A percentile compares a stretch with the other conserved stretches of the same genome.
Evolutionary conservation across 345 rosid genomes (phyloP).

Genomic region (Geranium rotundifolium): DNA sequence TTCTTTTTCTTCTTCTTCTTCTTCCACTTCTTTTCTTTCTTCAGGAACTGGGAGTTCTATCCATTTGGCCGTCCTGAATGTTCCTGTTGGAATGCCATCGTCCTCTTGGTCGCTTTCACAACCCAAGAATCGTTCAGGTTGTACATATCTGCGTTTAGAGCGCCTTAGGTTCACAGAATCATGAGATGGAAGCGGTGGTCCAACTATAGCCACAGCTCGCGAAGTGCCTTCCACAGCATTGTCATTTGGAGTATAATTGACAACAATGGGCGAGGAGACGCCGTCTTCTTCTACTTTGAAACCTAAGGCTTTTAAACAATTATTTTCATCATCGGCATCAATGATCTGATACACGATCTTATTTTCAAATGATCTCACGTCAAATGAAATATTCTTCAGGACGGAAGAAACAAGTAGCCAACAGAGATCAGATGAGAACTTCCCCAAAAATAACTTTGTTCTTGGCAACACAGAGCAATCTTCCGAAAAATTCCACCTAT

Average conservation of each 20-base stretch:
- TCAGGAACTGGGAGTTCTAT: slow-evolving; percentile 16
- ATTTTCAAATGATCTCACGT: slow-evolving; percentile 40
- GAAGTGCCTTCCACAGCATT: slow-evolving; percentile 13
- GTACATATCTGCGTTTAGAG: slow-evolving; percentile 53
- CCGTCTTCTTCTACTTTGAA: slow-evolving; percentile 45
- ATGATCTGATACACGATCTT: slow-evolving; percentile 58
- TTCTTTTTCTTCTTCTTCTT: slow-evolving; percentile 34
- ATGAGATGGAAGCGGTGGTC: slow-evolving; percentile 13
- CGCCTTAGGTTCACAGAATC: slow-evolving; percentile 48
- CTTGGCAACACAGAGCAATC: slow-evolving; percentile 38
- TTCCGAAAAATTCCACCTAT: slow-evolving; percentile 61
- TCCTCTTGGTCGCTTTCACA: slow-evolving; percentile 27
- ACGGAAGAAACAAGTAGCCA: slow-evolving; percentile 64
- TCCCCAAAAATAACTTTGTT: slow-evolving; percentile 52
- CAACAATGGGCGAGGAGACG: slow-evolving; percentile 24
- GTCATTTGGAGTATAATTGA: slow-evolving; percentile 23
- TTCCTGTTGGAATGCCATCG: slow-evolving; percentile 33
- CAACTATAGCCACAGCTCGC: slow-evolving; percentile 11
- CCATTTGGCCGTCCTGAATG: slow-evolving; percentile 32
- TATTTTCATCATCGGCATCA: slow-evolving; percentile 23
- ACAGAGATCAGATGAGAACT: slow-evolving; percentile 49
- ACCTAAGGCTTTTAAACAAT: slow-evolving; percentile 28
- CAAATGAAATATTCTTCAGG: slow-evolving; percentile 35
- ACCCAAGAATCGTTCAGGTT: slow-evolving; percentile 54
- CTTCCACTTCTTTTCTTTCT: slow-evolving; percentile 6